Conservation (phyloP, 257 asterid genomes). For the Leonotis leonurus region DNA sequence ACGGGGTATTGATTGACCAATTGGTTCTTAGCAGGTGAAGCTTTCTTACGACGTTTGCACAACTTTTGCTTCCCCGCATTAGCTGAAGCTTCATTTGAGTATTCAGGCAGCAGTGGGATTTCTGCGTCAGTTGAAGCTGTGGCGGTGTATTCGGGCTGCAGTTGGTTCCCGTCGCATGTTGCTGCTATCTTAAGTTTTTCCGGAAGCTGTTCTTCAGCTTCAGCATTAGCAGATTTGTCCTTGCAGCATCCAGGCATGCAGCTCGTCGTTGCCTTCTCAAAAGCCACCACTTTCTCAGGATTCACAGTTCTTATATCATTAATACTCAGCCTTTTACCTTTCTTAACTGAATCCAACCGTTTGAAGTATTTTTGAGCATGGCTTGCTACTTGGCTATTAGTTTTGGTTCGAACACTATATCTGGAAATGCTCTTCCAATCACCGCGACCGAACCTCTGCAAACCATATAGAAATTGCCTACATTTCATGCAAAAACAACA, state of each 20-base stretch:
- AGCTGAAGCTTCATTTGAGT: not conserved
- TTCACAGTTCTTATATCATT: constrained; percentile 10
- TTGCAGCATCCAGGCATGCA: not conserved
- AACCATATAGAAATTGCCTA: constrained; percentile 23
- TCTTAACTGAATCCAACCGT: not conserved
- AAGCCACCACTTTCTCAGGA: not conserved
- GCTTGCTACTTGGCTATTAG: constrained; percentile 28
- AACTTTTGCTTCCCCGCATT: not conserved
- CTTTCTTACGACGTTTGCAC: not conserved
- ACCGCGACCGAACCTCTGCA: constrained; percentile 24
- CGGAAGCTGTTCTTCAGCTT: not conserved
- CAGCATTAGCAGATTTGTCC: not conserved
- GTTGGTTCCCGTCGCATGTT: not conserved
- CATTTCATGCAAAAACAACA: not conserved
- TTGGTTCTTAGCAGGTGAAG: not conserved
- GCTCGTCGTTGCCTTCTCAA: constrained; percentile 1
- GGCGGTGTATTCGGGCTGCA: not conserved
- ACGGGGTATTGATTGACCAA: not conserved
- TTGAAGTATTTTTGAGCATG: constrained; percentile 31
- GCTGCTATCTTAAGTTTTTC: not conserved
- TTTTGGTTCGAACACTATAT: constrained; percentile 8
- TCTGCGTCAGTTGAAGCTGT: too few species aligned
- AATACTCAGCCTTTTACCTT: constrained; percentile 14
- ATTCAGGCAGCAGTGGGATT: not conserved
- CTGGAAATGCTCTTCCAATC: constrained; percentile 28